Evolutionary conservation across 768 basidiomycete genomes (phyloP), one percentile per base, ranked within the genome.

Genomic region (Crucibulum laeve): DNA sequence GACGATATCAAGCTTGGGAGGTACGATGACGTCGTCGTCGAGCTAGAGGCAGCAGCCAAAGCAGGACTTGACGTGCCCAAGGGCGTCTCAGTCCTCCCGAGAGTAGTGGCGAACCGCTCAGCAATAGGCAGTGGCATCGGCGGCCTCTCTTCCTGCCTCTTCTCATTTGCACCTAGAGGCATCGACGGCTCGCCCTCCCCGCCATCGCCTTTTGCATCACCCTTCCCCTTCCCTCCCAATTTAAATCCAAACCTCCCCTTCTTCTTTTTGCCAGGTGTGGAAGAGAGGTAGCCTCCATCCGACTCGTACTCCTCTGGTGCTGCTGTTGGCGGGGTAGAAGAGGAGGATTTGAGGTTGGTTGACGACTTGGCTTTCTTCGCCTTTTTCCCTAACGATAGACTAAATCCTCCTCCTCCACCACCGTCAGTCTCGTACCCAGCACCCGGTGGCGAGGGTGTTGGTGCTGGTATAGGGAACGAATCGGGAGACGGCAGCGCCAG

Each of bases 61-160:
- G 38, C 38, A 19, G 54, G 53, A 53, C 26, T 1, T 40, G 26
- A 40, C 28, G 32, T 42, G 21, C 24, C 34, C 35, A 30, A 40
- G 42, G 22, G 40, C 34, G 10, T 34, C 40, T n/a, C n/a, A n/a
- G n/a, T n/a, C n/a, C n/a, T n/a, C n/a, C 42, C 50, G 18, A 63
- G 42, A 4, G 66, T 65, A 1, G 68, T 73, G 8, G 70, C 74
- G 49, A 76, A 79, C 45, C 61, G 59, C 14, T 62, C 68, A 3
- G 74, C 74, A 43, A 77, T 76, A 18, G 76, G 74, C 17, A 76
- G 63, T 5, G 61, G 53, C 24, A 70, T 53, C 1, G 58, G 52
- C 28, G 63, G 62, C 38, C 52, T 63, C 18, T 55, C 56, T 14
- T 49, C 39, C 5, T 42, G n/a, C n/a, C n/a, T n/a, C n/a, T n/a